These are phyloP conservation scores for Arthrinium phaeospermum DNA, from an alignment of 2,329 filamentous ascomycete species.

Conservation along the genomic window DNA sequence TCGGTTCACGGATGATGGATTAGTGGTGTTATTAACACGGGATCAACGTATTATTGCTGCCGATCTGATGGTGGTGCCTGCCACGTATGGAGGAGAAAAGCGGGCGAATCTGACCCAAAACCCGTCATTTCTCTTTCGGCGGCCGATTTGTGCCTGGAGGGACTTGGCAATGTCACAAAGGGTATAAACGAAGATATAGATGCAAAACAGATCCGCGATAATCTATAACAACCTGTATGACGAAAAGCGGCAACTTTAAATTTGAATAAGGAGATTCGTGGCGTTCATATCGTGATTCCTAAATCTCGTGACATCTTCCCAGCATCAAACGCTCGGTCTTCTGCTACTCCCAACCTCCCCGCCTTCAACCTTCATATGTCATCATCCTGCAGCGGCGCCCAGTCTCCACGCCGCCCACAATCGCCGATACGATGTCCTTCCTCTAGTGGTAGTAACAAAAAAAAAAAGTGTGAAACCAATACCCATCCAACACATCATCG, in stretches of 20 bases:
- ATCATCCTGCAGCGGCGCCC: constrained; percentile 2
- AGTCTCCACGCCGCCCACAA: neutral
- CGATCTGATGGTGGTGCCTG: neutral
- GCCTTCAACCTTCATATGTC: neutral
- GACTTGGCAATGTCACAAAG: constrained; percentile 2
- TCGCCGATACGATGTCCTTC: neutral
- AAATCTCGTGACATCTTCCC: neutral
- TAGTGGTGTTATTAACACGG: neutral
- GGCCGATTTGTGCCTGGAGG: neutral
- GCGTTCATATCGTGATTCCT: neutral
- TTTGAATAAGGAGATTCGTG: constrained; percentile 12
- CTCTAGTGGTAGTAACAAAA: neutral
- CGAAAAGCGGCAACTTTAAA: neutral
- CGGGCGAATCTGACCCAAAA: neutral
- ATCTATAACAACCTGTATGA: neutral
- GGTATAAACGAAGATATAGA: neutral
- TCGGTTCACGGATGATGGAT: neutral
- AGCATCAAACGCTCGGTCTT: neutral
- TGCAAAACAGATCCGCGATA: neutral
- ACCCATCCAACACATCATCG: neutral
- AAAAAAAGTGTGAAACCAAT: constrained; percentile 2
- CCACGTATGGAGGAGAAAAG: constrained; percentile 9
- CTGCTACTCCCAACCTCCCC: neutral
- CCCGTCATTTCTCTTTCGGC: neutral
- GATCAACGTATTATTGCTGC: neutral